Base-by-base conservation (phyloP, 805 yeast species). In the Wickerhamomyces chaumierensis region DNA sequence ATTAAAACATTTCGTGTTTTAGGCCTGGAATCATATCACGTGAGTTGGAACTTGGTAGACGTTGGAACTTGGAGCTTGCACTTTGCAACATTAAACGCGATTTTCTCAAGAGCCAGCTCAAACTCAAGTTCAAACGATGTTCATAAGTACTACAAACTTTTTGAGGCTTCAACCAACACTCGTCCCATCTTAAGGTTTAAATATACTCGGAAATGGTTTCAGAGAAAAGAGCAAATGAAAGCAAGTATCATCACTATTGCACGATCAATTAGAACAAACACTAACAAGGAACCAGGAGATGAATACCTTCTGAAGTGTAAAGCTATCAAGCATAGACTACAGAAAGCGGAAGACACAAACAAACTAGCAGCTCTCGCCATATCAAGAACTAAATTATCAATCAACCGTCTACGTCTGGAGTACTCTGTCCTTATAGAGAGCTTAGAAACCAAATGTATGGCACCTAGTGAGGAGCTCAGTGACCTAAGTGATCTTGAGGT, bases 371-470 rank as follows among this genome's bases (percentile, higher is more conserved):
- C 87, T 1, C 61, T 86, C 23, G 83, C 92, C 2, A 75, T 92
- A 27, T 72, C 80, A 14, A 73, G 95, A 48, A 78, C 94, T 12
- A 75, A 83, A 45, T 69, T 75, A 20, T 74, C 87, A 8, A 77
- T 88, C 28, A 75, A 85, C 48, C 65, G 96, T 45, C 65, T 85
- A 35, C 73, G 95, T 41, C 68, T 87, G 34, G 97, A 92, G 54
- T 81, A 92, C 52, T 73, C 88, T 2, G 63, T 90, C 12, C 62
- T 92, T 23, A 61, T 88, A 34, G 96, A 90, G 55, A 69, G 83
- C 43, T 68, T 92, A 33, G 96, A 88, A 48, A 66, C 66, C 8
- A 65, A 75, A 39, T 68, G 75, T 0, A 41, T 51, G 4, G 20
- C 41, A 11, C 47, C 49, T 2, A 48, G 46, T 34, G 39, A 40